A percentile compares a stretch with the other conserved stretches of the same genome.
Evolutionary conservation across 306 rosid species (phyloP).

Genomic region (Adenanthera pavonina): DNA sequence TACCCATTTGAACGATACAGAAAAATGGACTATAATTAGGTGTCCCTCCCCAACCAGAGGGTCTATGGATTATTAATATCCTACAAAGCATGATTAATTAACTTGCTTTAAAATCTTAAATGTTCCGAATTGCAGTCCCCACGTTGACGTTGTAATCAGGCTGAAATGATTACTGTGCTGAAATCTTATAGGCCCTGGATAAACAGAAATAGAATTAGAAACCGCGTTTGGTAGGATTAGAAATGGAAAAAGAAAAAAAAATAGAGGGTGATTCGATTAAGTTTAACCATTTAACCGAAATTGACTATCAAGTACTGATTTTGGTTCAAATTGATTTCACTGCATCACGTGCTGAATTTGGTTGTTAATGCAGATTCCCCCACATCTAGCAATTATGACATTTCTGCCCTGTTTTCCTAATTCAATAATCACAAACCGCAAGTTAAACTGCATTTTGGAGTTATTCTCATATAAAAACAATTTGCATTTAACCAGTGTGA

Average conservation of each 20-base stretch:
- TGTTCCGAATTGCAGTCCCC: not conserved
- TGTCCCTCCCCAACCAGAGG: not conserved
- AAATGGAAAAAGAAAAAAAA: not conserved
- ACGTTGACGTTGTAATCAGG: not conserved
- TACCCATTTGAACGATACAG: not conserved
- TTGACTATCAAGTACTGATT: not conserved
- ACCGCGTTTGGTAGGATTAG: not conserved
- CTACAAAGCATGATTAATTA: not conserved
- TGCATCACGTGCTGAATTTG: not conserved
- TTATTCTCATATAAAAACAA: not conserved
- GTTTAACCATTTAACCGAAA: not conserved
- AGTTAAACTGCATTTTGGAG: not conserved
- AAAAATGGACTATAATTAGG: not conserved
- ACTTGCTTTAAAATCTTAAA: not conserved
- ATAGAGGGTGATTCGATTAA: not conserved
- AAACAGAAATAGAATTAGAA: not conserved
- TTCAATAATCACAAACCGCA: not conserved
- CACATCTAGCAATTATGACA: not conserved
- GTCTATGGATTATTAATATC: not conserved
- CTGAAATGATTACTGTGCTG: not conserved
- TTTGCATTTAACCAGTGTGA: not conserved
- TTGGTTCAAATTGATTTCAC: not conserved
- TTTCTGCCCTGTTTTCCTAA: not conserved
- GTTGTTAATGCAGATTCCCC: not conserved
- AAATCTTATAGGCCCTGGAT: not conserved